Conservation (phyloP, 2,329 filamentous ascomycete genomes). For the Thielaviopsis euricoi region DNA sequence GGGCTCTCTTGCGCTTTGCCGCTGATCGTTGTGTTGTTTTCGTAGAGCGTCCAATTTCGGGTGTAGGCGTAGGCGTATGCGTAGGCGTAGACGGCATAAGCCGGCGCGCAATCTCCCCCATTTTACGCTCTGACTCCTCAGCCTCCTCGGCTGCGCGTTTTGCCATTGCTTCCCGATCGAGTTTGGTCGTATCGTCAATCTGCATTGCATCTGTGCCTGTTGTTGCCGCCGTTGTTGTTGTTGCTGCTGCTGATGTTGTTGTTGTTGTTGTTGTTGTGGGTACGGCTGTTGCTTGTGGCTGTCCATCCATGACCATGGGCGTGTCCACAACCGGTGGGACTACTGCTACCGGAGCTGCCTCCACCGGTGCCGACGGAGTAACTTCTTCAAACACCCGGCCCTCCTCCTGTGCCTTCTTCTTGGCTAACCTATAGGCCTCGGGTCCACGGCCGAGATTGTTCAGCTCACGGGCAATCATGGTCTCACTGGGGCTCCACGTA, state of each 20-base stretch:
- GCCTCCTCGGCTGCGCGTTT: constrained; percentile 47
- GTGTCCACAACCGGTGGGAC: constrained; percentile 37
- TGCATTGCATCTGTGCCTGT: constrained; percentile 61
- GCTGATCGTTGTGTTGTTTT: not conserved
- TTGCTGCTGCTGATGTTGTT: too few relatives aligned
- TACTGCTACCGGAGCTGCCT: constrained; percentile 10
- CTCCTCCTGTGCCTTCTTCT: constrained; percentile 46
- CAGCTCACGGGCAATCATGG: constrained; percentile 69
- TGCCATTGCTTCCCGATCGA: constrained; percentile 49
- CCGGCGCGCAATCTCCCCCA: constrained; percentile 30
- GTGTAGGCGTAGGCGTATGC: not conserved
- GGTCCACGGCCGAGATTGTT: constrained; percentile 52
- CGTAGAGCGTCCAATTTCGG: not conserved
- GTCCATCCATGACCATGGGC: constrained; percentile 40
- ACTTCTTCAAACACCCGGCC: constrained; percentile 38
- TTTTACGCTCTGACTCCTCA: constrained; percentile 37
- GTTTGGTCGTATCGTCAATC: constrained; percentile 60
- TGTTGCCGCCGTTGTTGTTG: constrained; percentile 36
- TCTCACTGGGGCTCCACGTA: constrained; percentile 68
- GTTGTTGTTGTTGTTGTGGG: constrained; percentile 25
- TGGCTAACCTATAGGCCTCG: constrained; percentile 44
- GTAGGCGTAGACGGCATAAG: not conserved
- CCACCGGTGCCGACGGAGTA: constrained; percentile 20
- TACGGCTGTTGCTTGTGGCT: constrained; percentile 39
- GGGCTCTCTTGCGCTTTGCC: constrained; percentile 3